Percentiles rank a stretch among this genome's conserved stretches.
phyloP scores from a whole-genome alignment of 495 filamentous ascomycete genomes.

The Xylaria palmicola region DNA sequence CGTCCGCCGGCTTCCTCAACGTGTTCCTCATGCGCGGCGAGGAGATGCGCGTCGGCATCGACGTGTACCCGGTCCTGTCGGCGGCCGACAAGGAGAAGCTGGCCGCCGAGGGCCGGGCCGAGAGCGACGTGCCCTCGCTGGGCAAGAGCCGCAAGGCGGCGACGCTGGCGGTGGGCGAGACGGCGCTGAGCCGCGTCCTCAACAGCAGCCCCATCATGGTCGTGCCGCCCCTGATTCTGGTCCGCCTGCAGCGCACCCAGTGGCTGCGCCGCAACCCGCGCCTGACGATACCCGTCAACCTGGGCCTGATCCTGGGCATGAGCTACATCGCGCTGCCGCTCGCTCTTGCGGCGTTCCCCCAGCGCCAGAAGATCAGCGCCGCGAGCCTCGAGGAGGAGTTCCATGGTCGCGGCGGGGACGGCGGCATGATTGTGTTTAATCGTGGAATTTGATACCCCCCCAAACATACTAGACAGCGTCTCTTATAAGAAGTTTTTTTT shows the following conservation, averaged over 20 bases:
- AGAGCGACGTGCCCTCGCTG: slow-evolving; percentile 61
- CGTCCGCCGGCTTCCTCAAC: slow-evolving; percentile 84
- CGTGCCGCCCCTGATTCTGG: slow-evolving; percentile 78
- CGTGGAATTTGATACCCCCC: slow-evolving; percentile 65
- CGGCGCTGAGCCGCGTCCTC: slow-evolving; percentile 81
- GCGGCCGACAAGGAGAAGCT: slow-evolving; percentile 55
- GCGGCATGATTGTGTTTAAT: slow-evolving; percentile 84
- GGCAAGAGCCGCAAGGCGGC: slow-evolving; percentile 89
- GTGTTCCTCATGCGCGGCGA: slow-evolving; percentile 97
- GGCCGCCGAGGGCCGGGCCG: slow-evolving; percentile 50
- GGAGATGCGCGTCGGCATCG: slow-evolving; percentile 89
- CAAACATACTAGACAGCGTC: too few relatives aligned
- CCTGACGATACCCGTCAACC: slow-evolving; percentile 73
- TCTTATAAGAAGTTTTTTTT: not conserved
- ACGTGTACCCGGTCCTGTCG: slow-evolving; percentile 79
- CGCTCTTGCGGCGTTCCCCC: slow-evolving; percentile 87
- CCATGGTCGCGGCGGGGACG: slow-evolving; percentile 67
- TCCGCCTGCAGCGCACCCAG: slow-evolving; percentile 72
- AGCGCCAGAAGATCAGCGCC: slow-evolving; percentile 76
- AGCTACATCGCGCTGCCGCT: slow-evolving; percentile 81
- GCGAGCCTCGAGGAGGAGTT: slow-evolving; percentile 79
- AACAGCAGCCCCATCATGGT: slow-evolving; percentile 98
- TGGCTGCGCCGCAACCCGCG: slow-evolving; percentile 74
- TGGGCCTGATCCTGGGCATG: slow-evolving; percentile 78
- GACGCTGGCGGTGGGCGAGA: slow-evolving; percentile 84